phyloP scores from a whole-genome alignment of 2,329 filamentous ascomycete genomes.

The Penicillium occitanis region DNA sequence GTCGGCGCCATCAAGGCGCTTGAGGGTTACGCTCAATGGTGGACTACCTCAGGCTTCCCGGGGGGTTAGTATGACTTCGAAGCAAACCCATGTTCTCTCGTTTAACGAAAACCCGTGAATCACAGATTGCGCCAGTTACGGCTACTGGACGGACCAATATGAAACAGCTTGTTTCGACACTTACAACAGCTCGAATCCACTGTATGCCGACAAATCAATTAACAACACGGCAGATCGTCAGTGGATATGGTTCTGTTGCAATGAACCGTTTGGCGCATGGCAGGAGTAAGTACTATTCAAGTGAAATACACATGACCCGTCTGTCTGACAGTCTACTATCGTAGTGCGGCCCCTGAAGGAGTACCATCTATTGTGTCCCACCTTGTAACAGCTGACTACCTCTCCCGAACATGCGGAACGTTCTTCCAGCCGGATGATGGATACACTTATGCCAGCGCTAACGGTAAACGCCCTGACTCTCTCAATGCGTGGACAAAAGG shows the following conservation, averaged over 20 bases:
- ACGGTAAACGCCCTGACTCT: slow-evolving; percentile 49
- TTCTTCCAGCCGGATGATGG: slow-evolving; percentile 55
- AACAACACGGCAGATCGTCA: slow-evolving; percentile 52
- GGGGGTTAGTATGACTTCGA: slow-evolving; percentile 45
- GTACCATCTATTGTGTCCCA: slow-evolving; percentile 54
- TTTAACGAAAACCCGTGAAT: not conserved
- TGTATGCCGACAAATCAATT: slow-evolving; percentile 53
- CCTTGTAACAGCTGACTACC: slow-evolving; percentile 54
- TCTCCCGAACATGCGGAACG: slow-evolving; percentile 55
- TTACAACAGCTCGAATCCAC: slow-evolving; percentile 50
- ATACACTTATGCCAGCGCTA: slow-evolving; percentile 52
- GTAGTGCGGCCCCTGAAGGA: slow-evolving; percentile 49
- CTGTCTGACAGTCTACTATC: slow-evolving; percentile 31
- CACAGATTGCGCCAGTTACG: slow-evolving; percentile 49
- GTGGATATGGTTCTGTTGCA: slow-evolving; percentile 64
- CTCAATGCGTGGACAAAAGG: slow-evolving; percentile 58
- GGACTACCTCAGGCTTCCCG: slow-evolving; percentile 48
- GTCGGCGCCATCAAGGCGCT: slow-evolving; percentile 58
- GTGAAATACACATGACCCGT: not conserved
- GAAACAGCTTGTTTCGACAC: slow-evolving; percentile 56
- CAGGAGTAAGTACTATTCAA: slow-evolving; percentile 45
- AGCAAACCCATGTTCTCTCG: slow-evolving; percentile 24
- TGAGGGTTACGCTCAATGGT: slow-evolving; percentile 57
- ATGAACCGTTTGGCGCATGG: slow-evolving; percentile 62
- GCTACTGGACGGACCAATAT: slow-evolving; percentile 49